A percentile compares a stretch with the other conserved stretches of the same genome.
phyloP scores from a whole-genome alignment of 2,329 filamentous ascomycete genomes.

The Pseudogymnoascus sp. region DNA sequence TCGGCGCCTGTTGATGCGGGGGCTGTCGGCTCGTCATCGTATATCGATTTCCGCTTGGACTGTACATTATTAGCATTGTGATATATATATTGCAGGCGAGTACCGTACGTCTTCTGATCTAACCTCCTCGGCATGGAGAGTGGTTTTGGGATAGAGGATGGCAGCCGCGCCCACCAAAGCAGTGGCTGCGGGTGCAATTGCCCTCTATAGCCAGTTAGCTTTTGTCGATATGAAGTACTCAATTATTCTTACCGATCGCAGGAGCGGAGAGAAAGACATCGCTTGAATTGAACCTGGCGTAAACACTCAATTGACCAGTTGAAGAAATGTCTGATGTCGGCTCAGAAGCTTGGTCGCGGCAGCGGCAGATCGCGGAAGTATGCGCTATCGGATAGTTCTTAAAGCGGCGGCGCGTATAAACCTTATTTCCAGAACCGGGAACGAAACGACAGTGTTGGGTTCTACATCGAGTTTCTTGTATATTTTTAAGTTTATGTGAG shows the following conservation, averaged over 20 bases:
- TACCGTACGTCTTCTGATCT: slow-evolving; percentile 21
- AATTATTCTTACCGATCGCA: slow-evolving; percentile 40
- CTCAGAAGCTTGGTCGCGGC: slow-evolving; percentile 9
- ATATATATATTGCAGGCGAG: neutral
- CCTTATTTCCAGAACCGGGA: slow-evolving; percentile 6
- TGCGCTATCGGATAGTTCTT: slow-evolving; percentile 5
- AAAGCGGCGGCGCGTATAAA: slow-evolving; percentile 9
- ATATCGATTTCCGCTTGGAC: slow-evolving; percentile 62
- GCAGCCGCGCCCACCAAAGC: slow-evolving; percentile 35
- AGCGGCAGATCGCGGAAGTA: slow-evolving; percentile 9
- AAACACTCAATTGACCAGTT: slow-evolving; percentile 18
- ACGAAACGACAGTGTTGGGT: neutral
- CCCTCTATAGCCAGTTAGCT: slow-evolving; percentile 33
- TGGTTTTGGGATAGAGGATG: slow-evolving; percentile 38
- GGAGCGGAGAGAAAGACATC: slow-evolving; percentile 46
- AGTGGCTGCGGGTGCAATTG: slow-evolving; percentile 39
- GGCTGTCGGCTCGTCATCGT: slow-evolving; percentile 53
- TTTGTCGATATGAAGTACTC: slow-evolving; percentile 12
- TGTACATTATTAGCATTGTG: slow-evolving; percentile 20
- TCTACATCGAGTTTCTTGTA: neutral
- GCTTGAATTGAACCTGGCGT: slow-evolving; percentile 23
- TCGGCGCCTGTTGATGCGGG: slow-evolving; percentile 23
- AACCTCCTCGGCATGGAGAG: slow-evolving; percentile 41
- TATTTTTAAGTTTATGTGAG: neutral
- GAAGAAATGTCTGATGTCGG: slow-evolving; percentile 9